Percentiles rank a stretch among this genome's conserved stretches.
Conservation (phyloP, 306 rosid genomes). For the Begonia peltatifolia region DNA sequence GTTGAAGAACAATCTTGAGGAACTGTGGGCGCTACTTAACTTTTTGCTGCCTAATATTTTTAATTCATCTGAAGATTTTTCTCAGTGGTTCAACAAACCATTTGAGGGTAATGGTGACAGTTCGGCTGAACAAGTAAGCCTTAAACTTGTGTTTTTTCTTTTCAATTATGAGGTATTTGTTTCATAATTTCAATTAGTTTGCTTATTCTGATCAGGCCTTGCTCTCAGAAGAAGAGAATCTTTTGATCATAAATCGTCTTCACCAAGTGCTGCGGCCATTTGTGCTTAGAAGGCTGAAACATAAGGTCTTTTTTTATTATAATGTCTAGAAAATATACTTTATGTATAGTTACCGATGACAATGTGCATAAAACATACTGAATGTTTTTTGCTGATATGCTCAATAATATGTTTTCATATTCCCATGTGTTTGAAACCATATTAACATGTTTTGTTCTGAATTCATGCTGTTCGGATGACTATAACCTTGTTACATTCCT, state of each 20-base stretch:
- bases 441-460: too few relatives aligned
- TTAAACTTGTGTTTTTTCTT: conserved; percentile 6
- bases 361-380: too few relatives aligned
- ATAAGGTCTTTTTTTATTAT: conserved; percentile 45
- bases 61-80: conserved; percentile 91
- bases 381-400: too few relatives aligned
- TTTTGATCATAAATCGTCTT: conserved; percentile 92
- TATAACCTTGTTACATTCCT: too few relatives aligned
- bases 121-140: conserved; percentile 75
- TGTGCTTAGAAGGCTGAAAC: conserved; percentile 96
- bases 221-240: conserved; percentile 97
- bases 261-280: conserved; percentile 99
- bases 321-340: too few relatives aligned
- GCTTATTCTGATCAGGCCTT: conserved; percentile 47
- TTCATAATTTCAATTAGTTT: not conserved
- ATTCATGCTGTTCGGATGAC: too few relatives aligned
- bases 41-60: conserved; percentile 95
- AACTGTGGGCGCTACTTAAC: conserved; percentile 93
- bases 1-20: conserved; percentile 94
- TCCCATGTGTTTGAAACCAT: too few relatives aligned
- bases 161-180: conserved; percentile 8
- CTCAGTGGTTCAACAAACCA: conserved; percentile 99
- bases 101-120: conserved; percentile 89
- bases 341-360: too few relatives aligned
- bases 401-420: too few relatives aligned